phyloP scores from a whole-genome alignment of 768 basidiomycete genomes.

The Erythrobasidium yunnanense region DNA sequence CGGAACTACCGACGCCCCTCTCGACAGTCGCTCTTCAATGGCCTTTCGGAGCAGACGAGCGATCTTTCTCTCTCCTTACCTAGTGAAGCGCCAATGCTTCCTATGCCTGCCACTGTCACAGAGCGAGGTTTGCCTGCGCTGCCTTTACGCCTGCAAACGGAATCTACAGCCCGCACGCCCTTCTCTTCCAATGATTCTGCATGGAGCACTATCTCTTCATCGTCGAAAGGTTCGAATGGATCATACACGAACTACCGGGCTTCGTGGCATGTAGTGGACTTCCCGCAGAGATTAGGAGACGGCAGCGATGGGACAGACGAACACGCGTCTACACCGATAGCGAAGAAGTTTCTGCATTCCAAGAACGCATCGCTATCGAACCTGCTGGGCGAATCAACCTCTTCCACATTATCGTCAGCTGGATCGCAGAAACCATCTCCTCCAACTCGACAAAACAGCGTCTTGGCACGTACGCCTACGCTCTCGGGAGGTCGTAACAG shows the following conservation, averaged over 20 bases:
- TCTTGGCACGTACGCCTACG: slow-evolving; percentile 9
- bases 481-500: background rate
- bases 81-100: background rate
- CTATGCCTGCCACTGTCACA: background rate
- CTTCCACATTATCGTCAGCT: background rate
- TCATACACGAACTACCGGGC: no score
- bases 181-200: background rate
- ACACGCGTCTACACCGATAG: slow-evolving; percentile 14
- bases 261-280: slow-evolving; percentile 24
- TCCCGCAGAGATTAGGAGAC: slow-evolving; percentile 1
- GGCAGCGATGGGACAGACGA: background rate
- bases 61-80: background rate
- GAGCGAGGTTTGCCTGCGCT: background rate
- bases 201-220: slow-evolving; percentile 1
- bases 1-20: background rate
- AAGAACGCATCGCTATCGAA: slow-evolving; percentile 1
- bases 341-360: slow-evolving; percentile 18
- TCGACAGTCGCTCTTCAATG: background rate
- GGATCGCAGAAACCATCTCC: background rate
- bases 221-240: background rate
- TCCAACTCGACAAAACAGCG: background rate
- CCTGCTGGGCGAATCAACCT: background rate
- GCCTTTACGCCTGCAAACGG: no score
- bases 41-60: background rate
- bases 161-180: background rate